Conservation (phyloP, 345 rosid genomes). For the Salix dunnii region DNA sequence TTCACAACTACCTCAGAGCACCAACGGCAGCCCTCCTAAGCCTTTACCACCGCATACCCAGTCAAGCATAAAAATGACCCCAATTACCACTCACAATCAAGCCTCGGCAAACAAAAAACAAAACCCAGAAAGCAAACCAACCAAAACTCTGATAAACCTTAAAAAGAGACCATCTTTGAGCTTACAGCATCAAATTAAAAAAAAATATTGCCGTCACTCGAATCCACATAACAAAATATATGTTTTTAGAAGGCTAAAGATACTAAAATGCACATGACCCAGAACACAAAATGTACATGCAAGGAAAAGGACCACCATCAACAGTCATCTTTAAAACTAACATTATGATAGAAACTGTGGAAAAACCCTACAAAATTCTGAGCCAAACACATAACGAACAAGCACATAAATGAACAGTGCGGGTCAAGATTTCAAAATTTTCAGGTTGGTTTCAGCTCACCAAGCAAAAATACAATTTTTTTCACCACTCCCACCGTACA, state of each 20-base stretch:
- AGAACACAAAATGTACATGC: constrained; percentile 20
- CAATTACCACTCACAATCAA: not conserved
- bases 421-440: not conserved
- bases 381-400: not conserved
- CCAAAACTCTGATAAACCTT: constrained; percentile 7
- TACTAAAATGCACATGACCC: constrained; percentile 10
- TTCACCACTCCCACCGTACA: constrained; percentile 5
- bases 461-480: not conserved
- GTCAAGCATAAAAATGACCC: not conserved
- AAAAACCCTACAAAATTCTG: constrained; percentile 1
- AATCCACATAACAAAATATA: constrained; percentile 9
- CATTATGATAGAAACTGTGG: not conserved
- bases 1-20: not conserved
- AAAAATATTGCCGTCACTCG: constrained; percentile 6
- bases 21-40: not conserved
- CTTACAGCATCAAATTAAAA: not conserved
- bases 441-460: constrained; percentile 10
- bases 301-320: constrained; percentile 1
- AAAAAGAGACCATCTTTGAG: not conserved
- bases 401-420: not conserved
- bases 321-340: not conserved
- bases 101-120: not conserved
- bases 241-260: not conserved
- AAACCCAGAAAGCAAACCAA: not conserved
- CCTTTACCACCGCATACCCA: not conserved